Percentiles rank a stretch among this genome's conserved stretches.
phyloP scores from a whole-genome alignment of 176 grass and related monocot genomes.

The Lolium multiflorum region DNA sequence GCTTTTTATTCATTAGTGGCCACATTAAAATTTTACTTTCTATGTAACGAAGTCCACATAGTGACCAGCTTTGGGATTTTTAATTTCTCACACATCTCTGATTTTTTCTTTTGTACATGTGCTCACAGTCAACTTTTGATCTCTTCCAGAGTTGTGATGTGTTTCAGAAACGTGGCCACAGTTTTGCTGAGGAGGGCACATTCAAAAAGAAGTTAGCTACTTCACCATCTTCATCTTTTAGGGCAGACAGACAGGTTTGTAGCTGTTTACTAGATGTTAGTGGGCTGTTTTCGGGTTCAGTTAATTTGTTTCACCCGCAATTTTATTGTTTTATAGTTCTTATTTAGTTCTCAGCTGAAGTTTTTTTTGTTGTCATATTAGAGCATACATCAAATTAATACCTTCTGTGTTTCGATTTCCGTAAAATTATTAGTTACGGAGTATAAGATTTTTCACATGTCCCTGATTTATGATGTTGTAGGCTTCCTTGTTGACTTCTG shows the following conservation, averaged over 20 bases:
- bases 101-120: not conserved
- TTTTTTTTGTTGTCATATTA: not conserved
- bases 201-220: not conserved
- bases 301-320: not conserved
- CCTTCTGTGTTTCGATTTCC: not conserved
- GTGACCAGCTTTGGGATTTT: not conserved
- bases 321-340: not conserved
- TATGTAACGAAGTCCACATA: too few species aligned
- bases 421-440: too few species aligned
- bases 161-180: not conserved
- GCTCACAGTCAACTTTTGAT: not conserved
- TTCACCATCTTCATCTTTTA: conserved; percentile 9
- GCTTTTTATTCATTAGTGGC: not conserved
- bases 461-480: not conserved
- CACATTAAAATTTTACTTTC: not conserved
- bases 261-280: not conserved
- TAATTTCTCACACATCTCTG: not conserved
- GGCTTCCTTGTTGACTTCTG: not conserved
- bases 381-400: not conserved
- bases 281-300: not conserved
- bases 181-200: conserved; percentile 18
- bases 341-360: not conserved
- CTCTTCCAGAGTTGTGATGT: not conserved
- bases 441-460: not conserved
- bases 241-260: not conserved